Conservation (phyloP, 2,329 filamentous ascomycete genomes). For the Ciborinia camelliae region DNA sequence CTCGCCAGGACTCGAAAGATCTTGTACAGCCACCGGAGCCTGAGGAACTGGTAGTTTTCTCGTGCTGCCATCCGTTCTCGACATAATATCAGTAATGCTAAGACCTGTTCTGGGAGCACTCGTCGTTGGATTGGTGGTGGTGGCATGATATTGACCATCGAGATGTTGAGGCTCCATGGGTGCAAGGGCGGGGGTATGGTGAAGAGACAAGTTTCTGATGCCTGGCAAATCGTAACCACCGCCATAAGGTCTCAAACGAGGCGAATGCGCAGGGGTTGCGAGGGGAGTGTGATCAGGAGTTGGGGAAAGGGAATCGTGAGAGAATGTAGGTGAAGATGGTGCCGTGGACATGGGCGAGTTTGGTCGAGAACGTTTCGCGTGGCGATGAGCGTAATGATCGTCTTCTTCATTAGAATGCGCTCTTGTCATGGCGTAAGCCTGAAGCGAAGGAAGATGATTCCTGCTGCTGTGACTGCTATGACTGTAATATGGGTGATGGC, state of each 20-base stretch:
- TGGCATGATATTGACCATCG: slow-evolving; percentile 43
- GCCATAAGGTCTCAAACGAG: slow-evolving; percentile 72
- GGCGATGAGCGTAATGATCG: slow-evolving; percentile 69
- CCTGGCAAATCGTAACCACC: slow-evolving; percentile 79
- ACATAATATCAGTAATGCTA: slow-evolving; percentile 89
- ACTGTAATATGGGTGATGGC: slow-evolving; percentile 54
- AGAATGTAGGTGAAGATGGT: slow-evolving; percentile 93
- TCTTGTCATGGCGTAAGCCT: slow-evolving; percentile 91
- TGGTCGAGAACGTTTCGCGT: slow-evolving; percentile 83
- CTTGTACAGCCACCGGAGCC: slow-evolving; percentile 82
- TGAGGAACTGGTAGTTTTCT: slow-evolving; percentile 88
- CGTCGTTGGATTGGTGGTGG: slow-evolving; percentile 47
- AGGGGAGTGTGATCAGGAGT: slow-evolving; percentile 99
- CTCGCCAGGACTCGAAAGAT: slow-evolving; percentile 66
- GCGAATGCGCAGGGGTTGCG: slow-evolving; percentile 91
- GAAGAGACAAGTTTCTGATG: slow-evolving; percentile 68
- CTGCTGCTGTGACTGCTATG: slow-evolving; percentile 46
- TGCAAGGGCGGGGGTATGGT: slow-evolving; percentile 62
- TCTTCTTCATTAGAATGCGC: slow-evolving; percentile 80
- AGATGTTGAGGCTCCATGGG: slow-evolving; percentile 57
- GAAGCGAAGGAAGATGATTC: slow-evolving; percentile 50
- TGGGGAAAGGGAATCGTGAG: slow-evolving; percentile 89
- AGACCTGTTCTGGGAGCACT: slow-evolving; percentile 58
- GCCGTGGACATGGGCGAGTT: slow-evolving; percentile 95
- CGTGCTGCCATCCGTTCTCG: slow-evolving; percentile 79